Percentiles rank a stretch among this genome's conserved stretches.
Conservation (phyloP, 2,329 filamentous ascomycete genomes). For the Neocatenulostroma microsporum region DNA sequence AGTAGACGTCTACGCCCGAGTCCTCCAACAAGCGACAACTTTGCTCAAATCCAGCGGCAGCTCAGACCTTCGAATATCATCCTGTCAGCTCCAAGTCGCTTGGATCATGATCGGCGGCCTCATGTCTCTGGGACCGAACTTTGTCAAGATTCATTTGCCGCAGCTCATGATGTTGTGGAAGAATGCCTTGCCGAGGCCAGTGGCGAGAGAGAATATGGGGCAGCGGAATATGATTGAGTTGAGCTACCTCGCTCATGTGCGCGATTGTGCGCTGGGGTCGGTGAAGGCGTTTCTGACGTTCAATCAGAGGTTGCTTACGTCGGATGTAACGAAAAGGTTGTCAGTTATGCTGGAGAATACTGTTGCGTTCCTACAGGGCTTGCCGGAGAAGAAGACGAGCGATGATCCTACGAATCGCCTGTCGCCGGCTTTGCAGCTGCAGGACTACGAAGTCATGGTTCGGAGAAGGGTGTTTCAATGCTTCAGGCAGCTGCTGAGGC, state of each 20-base stretch:
- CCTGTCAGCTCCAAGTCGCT: conserved; percentile 92
- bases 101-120: conserved; percentile 95
- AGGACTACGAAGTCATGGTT: conserved; percentile 89
- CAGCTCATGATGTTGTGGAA: conserved; percentile 94
- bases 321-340: conserved; percentile 88
- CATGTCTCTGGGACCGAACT: conserved; percentile 94
- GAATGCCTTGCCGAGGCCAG: conserved; percentile 86
- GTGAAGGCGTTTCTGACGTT: conserved; percentile 89
- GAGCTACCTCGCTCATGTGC: conserved; percentile 86
- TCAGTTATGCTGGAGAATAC: conserved; percentile 94
- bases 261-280: conserved; percentile 87
- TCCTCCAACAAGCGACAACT: conserved; percentile 83
- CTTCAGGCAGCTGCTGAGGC: conserved; percentile 82
- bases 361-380: conserved; percentile 73
- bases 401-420: conserved; percentile 81
- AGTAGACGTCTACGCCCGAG: conserved; percentile 86
- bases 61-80: conserved; percentile 81
- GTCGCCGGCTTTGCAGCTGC: conserved; percentile 75
- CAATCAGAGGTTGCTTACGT: conserved; percentile 82
- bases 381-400: conserved; percentile 74
- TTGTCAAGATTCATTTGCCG: conserved; percentile 95
- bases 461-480: conserved; percentile 88
- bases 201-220: conserved; percentile 85
- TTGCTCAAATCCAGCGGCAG: conserved; percentile 87
- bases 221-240: conserved; percentile 79